A percentile compares a stretch with the other conserved stretches of the same genome.
phyloP scores from a whole-genome alignment of 1,284 basidiomycete species.

The Boletus semigastroideus region DNA sequence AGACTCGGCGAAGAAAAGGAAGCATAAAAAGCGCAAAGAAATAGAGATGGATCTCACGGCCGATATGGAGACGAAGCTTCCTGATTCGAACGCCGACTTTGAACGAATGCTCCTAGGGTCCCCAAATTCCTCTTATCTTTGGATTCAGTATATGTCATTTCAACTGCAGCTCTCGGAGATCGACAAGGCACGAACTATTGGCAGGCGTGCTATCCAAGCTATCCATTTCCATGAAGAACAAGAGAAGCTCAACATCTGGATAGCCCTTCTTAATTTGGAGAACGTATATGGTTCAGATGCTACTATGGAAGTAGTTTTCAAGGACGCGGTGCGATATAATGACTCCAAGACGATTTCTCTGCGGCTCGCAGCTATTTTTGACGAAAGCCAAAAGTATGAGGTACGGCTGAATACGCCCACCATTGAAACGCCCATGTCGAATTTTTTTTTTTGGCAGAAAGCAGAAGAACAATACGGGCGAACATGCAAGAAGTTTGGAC shows the following conservation, averaged over 20 bases:
- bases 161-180: slow-evolving; percentile 94
- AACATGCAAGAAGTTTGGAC: slow-evolving; percentile 90
- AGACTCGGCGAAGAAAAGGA: slow-evolving; percentile 51
- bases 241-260: slow-evolving; percentile 98
- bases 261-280: slow-evolving; percentile 94
- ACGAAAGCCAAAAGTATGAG: slow-evolving; percentile 79
- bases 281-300: slow-evolving; percentile 90
- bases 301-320: slow-evolving; percentile 77
- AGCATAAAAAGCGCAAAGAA: slow-evolving; percentile 65
- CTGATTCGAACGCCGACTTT: slow-evolving; percentile 92
- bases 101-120: slow-evolving; percentile 94
- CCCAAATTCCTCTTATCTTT: slow-evolving; percentile 96
- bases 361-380: slow-evolving; percentile 82
- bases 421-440: neutral
- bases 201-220: slow-evolving; percentile 78
- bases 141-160: slow-evolving; percentile 99
- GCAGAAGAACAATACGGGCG: slow-evolving; percentile 85
- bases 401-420: slow-evolving; percentile 42
- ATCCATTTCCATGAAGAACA: slow-evolving; percentile 97
- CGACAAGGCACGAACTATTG: slow-evolving; percentile 90
- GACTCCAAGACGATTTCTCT: slow-evolving; percentile 91
- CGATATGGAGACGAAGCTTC: slow-evolving; percentile 80
- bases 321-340: slow-evolving; percentile 87
- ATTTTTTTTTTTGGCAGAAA: slow-evolving; percentile 47
- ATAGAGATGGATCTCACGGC: slow-evolving; percentile 84